Percentiles rank a stretch among this genome's conserved stretches.
Conservation (phyloP, 768 basidiomycete genomes). For the Lenzites betulinus region DNA sequence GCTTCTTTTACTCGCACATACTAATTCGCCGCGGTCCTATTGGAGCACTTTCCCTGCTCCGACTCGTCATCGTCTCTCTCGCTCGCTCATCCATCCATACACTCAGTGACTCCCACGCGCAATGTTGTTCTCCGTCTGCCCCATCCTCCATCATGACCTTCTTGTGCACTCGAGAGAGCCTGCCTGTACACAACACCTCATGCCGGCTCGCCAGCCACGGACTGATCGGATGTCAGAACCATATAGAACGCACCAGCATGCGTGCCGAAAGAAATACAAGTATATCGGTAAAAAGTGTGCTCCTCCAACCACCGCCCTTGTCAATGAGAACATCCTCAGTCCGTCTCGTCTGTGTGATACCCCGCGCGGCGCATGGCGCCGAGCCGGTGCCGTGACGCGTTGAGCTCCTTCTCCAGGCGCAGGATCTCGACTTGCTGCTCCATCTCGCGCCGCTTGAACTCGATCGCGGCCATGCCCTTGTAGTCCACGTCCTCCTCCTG, state of each 20-base stretch:
- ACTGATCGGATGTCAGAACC: not conserved
- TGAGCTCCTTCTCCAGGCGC: conserved; percentile 93
- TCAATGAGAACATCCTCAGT: conserved; percentile 14
- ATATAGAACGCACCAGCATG: conserved; percentile 2
- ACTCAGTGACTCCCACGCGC: too few species aligned
- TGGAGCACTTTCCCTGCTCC: not conserved
- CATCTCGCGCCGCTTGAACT: conserved; percentile 98
- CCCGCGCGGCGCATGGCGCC: conserved; percentile 88
- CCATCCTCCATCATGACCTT: not conserved
- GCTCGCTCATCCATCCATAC: not conserved
- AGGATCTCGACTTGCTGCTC: conserved; percentile 99
- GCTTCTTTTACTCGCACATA: conserved; percentile 5
- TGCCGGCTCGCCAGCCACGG: not conserved
- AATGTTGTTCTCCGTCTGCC: conserved; percentile 2
- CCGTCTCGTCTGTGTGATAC: conserved; percentile 78
- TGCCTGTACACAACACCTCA: conserved; percentile 8
- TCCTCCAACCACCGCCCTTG: not conserved
- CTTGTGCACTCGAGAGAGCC: not conserved
- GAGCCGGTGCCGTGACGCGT: conserved; percentile 78
- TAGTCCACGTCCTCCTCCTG: conserved; percentile 83
- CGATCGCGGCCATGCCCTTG: conserved; percentile 88
- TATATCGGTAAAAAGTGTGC: not conserved
- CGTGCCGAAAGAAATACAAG: conserved; percentile 5
- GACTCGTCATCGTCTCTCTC: not conserved
- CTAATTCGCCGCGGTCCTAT: conserved; percentile 7